Evolutionary conservation across 306 rosid genomes (phyloP).

Genomic region (Malus fusca): DNA sequence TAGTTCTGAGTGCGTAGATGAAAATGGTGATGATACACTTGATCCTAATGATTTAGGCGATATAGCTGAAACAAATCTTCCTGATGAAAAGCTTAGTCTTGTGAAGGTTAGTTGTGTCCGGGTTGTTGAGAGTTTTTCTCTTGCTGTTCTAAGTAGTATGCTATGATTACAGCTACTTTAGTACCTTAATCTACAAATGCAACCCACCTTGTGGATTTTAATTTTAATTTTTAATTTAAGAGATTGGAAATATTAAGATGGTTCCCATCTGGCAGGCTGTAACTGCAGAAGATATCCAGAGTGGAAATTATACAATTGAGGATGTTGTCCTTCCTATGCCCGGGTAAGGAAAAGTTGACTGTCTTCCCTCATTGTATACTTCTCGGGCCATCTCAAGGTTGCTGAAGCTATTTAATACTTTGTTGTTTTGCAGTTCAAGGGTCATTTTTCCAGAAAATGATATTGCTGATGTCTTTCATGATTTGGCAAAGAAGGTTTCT

Average conservation of each 20-base stretch:
- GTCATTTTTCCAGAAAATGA: slow-evolving; percentile 67
- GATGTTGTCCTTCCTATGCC: slow-evolving; percentile 95
- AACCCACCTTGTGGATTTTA: not conserved
- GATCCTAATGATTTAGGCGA: slow-evolving; percentile 50
- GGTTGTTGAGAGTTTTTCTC: not conserved
- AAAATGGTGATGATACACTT: slow-evolving; percentile 25
- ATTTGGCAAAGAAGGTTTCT: slow-evolving; percentile 70
- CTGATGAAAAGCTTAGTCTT: slow-evolving; percentile 31
- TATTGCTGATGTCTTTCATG: slow-evolving; percentile 60
- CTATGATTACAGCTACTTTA: not conserved
- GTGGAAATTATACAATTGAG: slow-evolving; percentile 57
- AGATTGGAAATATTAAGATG: not conserved
- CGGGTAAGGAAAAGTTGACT: slow-evolving; percentile 48
- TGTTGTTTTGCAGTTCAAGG: slow-evolving; percentile 55
- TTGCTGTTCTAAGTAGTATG: not conserved
- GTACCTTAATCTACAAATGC: not conserved
- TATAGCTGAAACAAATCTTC: slow-evolving; percentile 34
- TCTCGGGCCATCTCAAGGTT: slow-evolving; percentile 6
- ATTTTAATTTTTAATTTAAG: not conserved
- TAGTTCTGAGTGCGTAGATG: slow-evolving; percentile 39
- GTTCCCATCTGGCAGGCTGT: slow-evolving; percentile 49
- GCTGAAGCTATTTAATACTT: not conserved
- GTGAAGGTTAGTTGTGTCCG: slow-evolving; percentile 52
- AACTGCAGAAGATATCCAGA: slow-evolving; percentile 54
- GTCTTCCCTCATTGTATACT: slow-evolving; percentile 1